These are phyloP conservation scores for Saccharomycopsis guyanensis DNA, from an alignment of 805 yeast species.

Conservation along the genomic window DNA sequence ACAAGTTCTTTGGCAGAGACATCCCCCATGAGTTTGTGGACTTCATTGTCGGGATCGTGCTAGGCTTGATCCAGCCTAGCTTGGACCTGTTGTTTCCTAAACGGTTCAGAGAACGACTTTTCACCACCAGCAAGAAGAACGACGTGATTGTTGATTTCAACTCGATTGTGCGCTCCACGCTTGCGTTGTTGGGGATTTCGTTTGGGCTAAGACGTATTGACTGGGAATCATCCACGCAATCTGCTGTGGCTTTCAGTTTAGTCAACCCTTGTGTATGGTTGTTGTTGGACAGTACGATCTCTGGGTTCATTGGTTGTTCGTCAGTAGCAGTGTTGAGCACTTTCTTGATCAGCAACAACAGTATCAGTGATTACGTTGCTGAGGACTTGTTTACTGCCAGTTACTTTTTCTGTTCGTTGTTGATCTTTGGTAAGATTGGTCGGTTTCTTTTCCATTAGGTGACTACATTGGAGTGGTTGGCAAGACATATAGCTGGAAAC, in stretches of 20 bases:
- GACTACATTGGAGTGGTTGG: too few species aligned
- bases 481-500: too few species aligned
- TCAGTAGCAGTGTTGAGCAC: constrained; percentile 24
- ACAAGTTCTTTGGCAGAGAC: not conserved
- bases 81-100: constrained; percentile 13
- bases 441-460: constrained; percentile 38
- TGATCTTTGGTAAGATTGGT: constrained; percentile 64
- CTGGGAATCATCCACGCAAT: constrained; percentile 62
- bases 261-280: constrained; percentile 63
- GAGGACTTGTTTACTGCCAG: constrained; percentile 50
- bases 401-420: constrained; percentile 56
- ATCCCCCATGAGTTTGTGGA: not conserved
- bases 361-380: constrained; percentile 26
- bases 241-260: constrained; percentile 53
- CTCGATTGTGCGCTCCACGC: constrained; percentile 32
- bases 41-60: constrained; percentile 13
- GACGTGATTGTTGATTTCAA: constrained; percentile 4
- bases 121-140: constrained; percentile 2
- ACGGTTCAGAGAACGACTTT: constrained; percentile 6
- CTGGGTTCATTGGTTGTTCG: constrained; percentile 39
- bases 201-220: constrained; percentile 63
- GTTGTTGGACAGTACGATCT: constrained; percentile 50
- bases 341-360: constrained; percentile 19
- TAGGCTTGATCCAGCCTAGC: constrained; percentile 17
- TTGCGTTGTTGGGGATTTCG: constrained; percentile 63